phyloP scores from a whole-genome alignment of 441 rosid genomes.

The Erodium chrysanthum region DNA sequence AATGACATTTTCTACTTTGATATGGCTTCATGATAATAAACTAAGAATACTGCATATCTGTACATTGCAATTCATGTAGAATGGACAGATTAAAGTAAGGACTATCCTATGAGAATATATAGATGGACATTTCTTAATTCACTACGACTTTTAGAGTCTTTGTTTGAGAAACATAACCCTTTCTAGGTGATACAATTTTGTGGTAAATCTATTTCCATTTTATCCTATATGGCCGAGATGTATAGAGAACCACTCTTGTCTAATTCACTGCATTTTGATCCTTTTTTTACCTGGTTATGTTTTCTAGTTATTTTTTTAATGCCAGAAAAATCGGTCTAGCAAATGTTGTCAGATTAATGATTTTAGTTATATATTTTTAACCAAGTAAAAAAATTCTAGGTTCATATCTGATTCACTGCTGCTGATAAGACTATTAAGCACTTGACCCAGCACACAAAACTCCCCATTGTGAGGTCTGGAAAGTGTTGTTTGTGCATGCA shows the following conservation, averaged over 20 bases:
- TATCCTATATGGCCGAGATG: not conserved
- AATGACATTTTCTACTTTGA: not conserved
- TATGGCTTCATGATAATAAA: not conserved
- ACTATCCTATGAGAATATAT: not conserved
- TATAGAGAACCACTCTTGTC: not conserved
- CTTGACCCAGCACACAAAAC: not conserved
- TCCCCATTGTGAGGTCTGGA: not conserved
- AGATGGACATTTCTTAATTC: not conserved
- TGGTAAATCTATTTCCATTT: constrained; percentile 5
- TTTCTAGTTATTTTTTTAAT: not conserved
- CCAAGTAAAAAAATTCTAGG: not conserved
- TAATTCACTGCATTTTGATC: not conserved
- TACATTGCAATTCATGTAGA: not conserved
- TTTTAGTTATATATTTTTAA: not conserved
- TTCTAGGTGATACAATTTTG: not conserved
- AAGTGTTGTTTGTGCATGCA: not conserved
- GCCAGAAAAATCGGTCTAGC: not conserved
- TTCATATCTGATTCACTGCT: constrained; percentile 1
- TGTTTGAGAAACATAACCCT: constrained; percentile 3
- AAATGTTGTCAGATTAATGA: not conserved
- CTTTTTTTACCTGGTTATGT: not conserved
- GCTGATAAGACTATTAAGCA: constrained; percentile 2
- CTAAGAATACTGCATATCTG: constrained; percentile 2
- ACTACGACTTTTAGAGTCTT: not conserved
- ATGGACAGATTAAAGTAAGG: not conserved